Evolutionary conservation across 352 stramenopile genomes (phyloP).

Genomic region (Thalassiosira livingstoniorum): DNA sequence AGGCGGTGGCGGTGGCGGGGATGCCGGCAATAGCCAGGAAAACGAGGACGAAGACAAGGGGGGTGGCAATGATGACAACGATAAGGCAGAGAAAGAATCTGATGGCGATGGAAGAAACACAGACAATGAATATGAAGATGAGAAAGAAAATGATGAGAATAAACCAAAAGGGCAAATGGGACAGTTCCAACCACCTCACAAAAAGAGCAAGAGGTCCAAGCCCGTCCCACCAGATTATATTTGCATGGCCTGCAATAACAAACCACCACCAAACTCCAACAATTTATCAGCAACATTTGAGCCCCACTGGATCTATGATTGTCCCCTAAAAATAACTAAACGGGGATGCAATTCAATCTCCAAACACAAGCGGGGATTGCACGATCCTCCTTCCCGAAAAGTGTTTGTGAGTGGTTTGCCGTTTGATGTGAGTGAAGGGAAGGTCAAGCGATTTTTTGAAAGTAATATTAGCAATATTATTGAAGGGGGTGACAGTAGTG

Average conservation of each 20-base stretch:
- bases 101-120: slow-evolving; percentile 27
- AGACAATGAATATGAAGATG: not conserved
- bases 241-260: slow-evolving; percentile 82
- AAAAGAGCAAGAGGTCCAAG: slow-evolving; percentile 75
- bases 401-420: slow-evolving; percentile 82
- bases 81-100: slow-evolving; percentile 34
- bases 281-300: slow-evolving; percentile 41
- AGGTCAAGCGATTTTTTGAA: slow-evolving; percentile 74
- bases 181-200: slow-evolving; percentile 16
- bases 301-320: slow-evolving; percentile 86
- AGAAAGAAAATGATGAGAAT: slow-evolving; percentile 14
- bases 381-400: slow-evolving; percentile 76
- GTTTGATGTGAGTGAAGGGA: slow-evolving; percentile 73
- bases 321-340: slow-evolving; percentile 73
- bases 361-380: slow-evolving; percentile 70
- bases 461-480: slow-evolving; percentile 15
- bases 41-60: slow-evolving; percentile 19
- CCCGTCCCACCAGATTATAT: slow-evolving; percentile 78
- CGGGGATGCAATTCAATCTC: slow-evolving; percentile 70
- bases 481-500: slow-evolving; percentile 37
- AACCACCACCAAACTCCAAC: slow-evolving; percentile 36
- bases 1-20: too few species aligned
- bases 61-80: slow-evolving; percentile 13
- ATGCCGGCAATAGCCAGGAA: slow-evolving; percentile 32
- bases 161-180: not conserved